These are phyloP conservation scores for Melastoma candidum DNA, from an alignment of 441 rosid genomes.

Conservation along the genomic window DNA sequence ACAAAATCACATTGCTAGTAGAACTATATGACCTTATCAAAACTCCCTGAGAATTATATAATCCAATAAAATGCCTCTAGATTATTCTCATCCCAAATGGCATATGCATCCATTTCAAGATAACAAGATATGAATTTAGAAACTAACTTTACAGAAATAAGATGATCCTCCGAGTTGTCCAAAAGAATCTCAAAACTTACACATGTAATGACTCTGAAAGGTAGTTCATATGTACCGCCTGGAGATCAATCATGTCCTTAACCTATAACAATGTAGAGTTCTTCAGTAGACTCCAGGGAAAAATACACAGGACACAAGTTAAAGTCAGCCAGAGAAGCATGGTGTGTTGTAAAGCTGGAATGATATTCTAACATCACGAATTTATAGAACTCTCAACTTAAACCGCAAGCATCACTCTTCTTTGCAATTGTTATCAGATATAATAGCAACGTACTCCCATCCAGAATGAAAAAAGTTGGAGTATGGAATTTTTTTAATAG, in stretches of 20 bases:
- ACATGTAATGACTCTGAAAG: constrained; percentile 60
- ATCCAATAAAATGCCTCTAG: background rate
- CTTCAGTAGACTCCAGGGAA: constrained; percentile 6
- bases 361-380: too few relatives aligned
- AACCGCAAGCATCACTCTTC: too few relatives aligned
- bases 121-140: background rate
- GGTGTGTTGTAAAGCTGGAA: background rate
- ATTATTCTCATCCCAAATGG: background rate
- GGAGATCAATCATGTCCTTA: constrained; percentile 94
- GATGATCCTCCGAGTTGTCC: background rate
- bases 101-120: background rate
- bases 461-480: too few relatives aligned
- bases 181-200: constrained; percentile 41
- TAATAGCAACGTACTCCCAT: too few relatives aligned
- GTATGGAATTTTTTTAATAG: background rate
- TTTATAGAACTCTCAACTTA: too few relatives aligned
- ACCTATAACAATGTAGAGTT: constrained; percentile 40
- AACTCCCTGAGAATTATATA: background rate
- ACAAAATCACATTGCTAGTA: constrained; percentile 9
- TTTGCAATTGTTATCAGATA: too few relatives aligned
- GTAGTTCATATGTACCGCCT: constrained; percentile 84
- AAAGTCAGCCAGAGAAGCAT: background rate
- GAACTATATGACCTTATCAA: background rate
- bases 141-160: constrained; percentile 6
- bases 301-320: background rate